Base-by-base conservation (phyloP, 1,284 basidiomycete genomes). In the Trametes pubescens region DNA sequence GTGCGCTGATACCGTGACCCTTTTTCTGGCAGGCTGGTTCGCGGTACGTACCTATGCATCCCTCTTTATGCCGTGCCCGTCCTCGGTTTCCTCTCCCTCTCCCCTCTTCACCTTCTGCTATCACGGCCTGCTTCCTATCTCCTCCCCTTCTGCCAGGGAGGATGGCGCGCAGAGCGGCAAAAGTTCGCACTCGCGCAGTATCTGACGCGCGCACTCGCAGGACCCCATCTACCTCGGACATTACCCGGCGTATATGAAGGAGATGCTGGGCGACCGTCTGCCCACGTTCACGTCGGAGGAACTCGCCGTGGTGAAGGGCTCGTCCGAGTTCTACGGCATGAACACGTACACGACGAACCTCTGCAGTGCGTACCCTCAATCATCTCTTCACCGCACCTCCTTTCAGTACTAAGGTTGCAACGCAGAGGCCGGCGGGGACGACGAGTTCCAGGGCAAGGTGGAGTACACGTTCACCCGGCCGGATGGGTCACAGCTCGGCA, bases 281-380 rank as follows among this genome's bases (percentile, higher is more conserved):
- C 90, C 90, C 7, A 76, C 79, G 22, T 91, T 92, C 70, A 87
- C 89, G 1, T 69, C 79, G 6, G 88, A 87, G 60, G 90, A 93
- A 71, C 68, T 83, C 47, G 75, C 75, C 26, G 76, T 92, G 47
- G 86, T 93, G 60, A 85, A 86, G 65, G 90, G 86, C 44, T 88
- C 86, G 7, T 88, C 87, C 2, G 90, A 91, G 70, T 91, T 91
- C 76, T 87, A 89, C 71, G 88, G 86, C 35, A 83, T 88, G 80
- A 89, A 91, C 77, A 89, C 88, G 11, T 92, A 92, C 76, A 89
- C 90, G 2, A 89, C 85, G 48, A 89, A 91, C 73, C 80, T 90
- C 21, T 84, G 86, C 77, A 84, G 86, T 88, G 67, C 72, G 83
- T 82, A 11, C 26, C 52, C 56, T 37, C 34, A n/a, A 14, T 59